Evolutionary conservation across 257 asterid species (phyloP), one percentile per base, ranked within the genome.

Genomic region (Petrea volubilis): DNA sequence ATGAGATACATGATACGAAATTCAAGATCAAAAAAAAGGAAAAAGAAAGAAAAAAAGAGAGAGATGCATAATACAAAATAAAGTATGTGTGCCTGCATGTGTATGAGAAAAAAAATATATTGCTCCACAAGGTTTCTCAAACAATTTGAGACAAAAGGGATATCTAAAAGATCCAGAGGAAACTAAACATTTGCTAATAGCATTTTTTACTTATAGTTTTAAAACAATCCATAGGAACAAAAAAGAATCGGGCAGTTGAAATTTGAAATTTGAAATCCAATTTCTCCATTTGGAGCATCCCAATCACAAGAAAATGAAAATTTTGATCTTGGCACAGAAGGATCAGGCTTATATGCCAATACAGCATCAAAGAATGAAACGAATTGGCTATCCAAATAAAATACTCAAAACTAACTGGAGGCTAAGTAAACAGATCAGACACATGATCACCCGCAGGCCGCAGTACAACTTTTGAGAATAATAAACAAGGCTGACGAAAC

Each of bases 1-100:
- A 17, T 78, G 50, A 81, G 75, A 51, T 31, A 17, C 23, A 23
- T 28, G 25, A 34, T 50, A 67, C 44, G 43, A 43, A 52, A 43
- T 44, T n/a, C n/a, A n/a, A n/a, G n/a, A n/a, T n/a, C n/a, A n/a
- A n/a, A n/a, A n/a, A n/a, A n/a, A n/a, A n/a, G n/a, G n/a, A n/a
- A n/a, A n/a, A n/a, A n/a, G n/a, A n/a, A n/a, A n/a, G n/a, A n/a
- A n/a, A n/a, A n/a, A n/a, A n/a, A n/a, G n/a, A n/a, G n/a, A n/a
- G 50, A 81, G 75, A 51, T 31, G 14, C 23, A 23, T 28, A 29
- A 34, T 50, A 67, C 44, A 52, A 43, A 52, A 43, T 44, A 52
- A 61, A 33, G 3, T 34, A 29, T 23, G 24, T 13, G 31, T 25
- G 40, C 11, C 7, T 23, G 23, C 40, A 17, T 11, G 38, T 51